Base-by-base conservation (phyloP, 257 asterid species). In the Paraleonurus japonicus region DNA sequence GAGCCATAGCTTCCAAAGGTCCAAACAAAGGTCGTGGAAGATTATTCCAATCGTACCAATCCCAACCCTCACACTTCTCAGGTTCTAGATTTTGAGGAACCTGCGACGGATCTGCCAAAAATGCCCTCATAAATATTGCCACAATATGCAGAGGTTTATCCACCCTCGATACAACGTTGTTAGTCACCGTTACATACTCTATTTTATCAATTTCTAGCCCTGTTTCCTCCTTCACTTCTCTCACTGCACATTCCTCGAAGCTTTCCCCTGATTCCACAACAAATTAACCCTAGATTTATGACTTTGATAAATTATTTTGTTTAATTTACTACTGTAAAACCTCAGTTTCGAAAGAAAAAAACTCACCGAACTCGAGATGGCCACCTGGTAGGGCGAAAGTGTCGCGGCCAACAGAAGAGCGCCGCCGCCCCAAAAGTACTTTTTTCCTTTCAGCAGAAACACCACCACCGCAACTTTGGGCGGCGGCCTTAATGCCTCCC, bases 321-420 rank as follows among this genome's bases (percentile, higher is more conserved):
- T 2, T 3, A 43, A 19, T 51, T 51, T 22, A 10, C 28, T 6
- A 51, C 27, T 11, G 15, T 2, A 5, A 30, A 8, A 24, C n/a
- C 48, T 11, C n/a, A 15, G 2, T 4, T 0, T 4, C 8, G 20
- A 48, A 48, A 39, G 0, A 47, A 15, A 20, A 43, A 35, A 3
- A 35, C 75, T 41, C 1, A 84, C 92, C 96, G 79, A 87, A 89
- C 65, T 89, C 94, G 3, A 89, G 88, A 70, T 85, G 88, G 66
- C 90, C 92, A 5, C 92, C 86, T 71, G 92, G 96, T 4, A 89
- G 77, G 7, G 90, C 87, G 73, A 87, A 87, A 51, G 83, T 82
- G 74, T 72, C 68, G 27, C 81, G 76, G 69, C 94, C 90, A 39
- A 76, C 84, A 69, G 85, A 23, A 53, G 86, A 73, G 71, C 78